A percentile compares a stretch with the other conserved stretches of the same genome.
These are phyloP conservation scores for Vachellia pachyceras DNA, from an alignment of 306 rosid species.

Conservation along the genomic window DNA sequence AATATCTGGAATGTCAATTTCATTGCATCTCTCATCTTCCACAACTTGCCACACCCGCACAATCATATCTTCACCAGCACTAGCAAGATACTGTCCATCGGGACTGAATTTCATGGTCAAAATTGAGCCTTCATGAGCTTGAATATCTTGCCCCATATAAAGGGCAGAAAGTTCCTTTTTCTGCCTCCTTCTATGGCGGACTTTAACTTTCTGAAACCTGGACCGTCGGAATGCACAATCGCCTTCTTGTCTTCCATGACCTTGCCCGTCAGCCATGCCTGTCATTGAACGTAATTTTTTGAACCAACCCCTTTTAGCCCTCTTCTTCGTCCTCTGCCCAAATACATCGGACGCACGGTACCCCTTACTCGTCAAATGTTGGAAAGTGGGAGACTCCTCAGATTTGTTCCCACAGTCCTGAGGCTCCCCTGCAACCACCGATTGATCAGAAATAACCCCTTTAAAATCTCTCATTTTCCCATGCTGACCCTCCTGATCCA, in stretches of 20 bases:
- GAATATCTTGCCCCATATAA: conserved; percentile 87
- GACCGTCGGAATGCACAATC: conserved; percentile 38
- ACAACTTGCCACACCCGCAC: conserved; percentile 92
- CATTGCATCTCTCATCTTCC: conserved; percentile 82
- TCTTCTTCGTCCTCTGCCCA: conserved; percentile 3
- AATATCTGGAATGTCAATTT: conserved; percentile 76
- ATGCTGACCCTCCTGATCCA: conserved; percentile 39
- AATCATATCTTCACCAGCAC: conserved; percentile 89
- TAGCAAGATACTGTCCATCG: conserved; percentile 89
- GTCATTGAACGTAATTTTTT: conserved; percentile 68
- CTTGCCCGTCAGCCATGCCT: conserved; percentile 57
- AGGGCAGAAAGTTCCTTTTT: conserved; percentile 86
- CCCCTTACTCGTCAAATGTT: conserved; percentile 35
- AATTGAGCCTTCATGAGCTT: conserved; percentile 88
- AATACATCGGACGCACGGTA: conserved; percentile 26
- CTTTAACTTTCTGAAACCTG: conserved; percentile 77
- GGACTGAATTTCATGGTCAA: conserved; percentile 94
- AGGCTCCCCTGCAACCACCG: conserved; percentile 36
- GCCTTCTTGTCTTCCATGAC: conserved; percentile 31
- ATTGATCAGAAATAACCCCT: conserved; percentile 44
- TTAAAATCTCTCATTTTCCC: conserved; percentile 44
- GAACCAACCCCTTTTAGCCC: conserved; percentile 64
- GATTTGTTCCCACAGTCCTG: conserved; percentile 40
- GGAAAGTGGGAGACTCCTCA: conserved; percentile 48
- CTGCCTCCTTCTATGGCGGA: conserved; percentile 64